A percentile compares a stretch with the other conserved stretches of the same genome.
phyloP scores from a whole-genome alignment of 768 basidiomycete species.

The Tylopilus subfusipes region DNA sequence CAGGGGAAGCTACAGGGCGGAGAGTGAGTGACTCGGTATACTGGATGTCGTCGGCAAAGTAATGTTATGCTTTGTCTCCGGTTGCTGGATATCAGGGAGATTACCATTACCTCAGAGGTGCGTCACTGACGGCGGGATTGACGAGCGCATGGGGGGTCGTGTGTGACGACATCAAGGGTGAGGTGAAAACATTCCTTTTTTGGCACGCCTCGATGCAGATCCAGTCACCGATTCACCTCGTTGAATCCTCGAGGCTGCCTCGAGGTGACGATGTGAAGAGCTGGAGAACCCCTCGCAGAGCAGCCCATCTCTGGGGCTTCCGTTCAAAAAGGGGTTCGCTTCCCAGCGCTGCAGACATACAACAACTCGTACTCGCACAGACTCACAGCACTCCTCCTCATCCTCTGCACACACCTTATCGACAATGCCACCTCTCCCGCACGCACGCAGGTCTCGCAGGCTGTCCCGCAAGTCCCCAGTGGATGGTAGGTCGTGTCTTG shows the following conservation, averaged over 20 bases:
- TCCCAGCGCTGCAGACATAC: slow-evolving; percentile 8
- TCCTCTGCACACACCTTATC: not conserved
- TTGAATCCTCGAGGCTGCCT: slow-evolving; percentile 35
- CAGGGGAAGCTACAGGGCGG: not conserved
- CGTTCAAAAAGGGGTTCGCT: slow-evolving; percentile 30
- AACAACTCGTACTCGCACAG: slow-evolving; percentile 1
- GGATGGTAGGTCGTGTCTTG: slow-evolving; percentile 26
- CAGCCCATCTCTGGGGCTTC: slow-evolving; percentile 18
- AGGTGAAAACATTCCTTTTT: slow-evolving; percentile 14
- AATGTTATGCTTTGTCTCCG: slow-evolving; percentile 7
- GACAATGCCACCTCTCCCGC: slow-evolving; percentile 33
- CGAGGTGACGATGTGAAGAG: slow-evolving; percentile 40
- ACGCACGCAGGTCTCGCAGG: slow-evolving; percentile 42
- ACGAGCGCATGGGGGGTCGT: not conserved
- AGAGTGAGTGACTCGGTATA: not conserved
- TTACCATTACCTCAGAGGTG: slow-evolving; percentile 9
- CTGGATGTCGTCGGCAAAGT: slow-evolving; percentile 8
- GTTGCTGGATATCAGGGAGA: not conserved
- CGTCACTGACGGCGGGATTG: not conserved
- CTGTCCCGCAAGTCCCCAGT: slow-evolving; percentile 39
- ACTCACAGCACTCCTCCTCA: not conserved
- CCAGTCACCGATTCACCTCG: slow-evolving; percentile 27
- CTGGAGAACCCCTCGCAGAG: slow-evolving; percentile 19
- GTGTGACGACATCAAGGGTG: slow-evolving; percentile 11
- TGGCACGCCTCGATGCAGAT: slow-evolving; percentile 27